These are phyloP conservation scores for Aspergillus egyptiacus DNA, from an alignment of 495 filamentous ascomycete genomes.

Conservation along the genomic window DNA sequence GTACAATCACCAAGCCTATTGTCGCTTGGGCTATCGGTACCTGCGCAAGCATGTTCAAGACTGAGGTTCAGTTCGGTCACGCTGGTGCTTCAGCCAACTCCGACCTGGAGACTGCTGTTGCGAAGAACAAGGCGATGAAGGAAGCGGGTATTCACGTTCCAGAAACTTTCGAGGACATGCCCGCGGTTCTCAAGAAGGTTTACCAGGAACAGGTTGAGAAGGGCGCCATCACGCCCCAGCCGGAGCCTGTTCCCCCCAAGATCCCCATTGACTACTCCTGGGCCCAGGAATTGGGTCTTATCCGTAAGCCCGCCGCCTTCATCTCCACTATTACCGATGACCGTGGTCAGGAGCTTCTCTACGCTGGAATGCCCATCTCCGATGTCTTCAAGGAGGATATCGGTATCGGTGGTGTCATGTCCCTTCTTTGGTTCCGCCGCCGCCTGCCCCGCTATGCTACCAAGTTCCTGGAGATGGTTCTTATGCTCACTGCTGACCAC, in stretches of 20 bases:
- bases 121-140: conserved; percentile 94
- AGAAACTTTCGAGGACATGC: conserved; percentile 95
- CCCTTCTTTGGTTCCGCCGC: conserved; percentile 98
- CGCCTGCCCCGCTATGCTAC: conserved; percentile 92
- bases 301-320: conserved; percentile 99
- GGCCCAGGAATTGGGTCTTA: conserved; percentile 97
- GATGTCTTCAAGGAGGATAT: conserved; percentile 99
- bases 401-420: conserved; percentile 99
- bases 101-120: conserved; percentile 89
- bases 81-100: conserved; percentile 98
- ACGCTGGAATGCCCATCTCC: conserved; percentile 98
- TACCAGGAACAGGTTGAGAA: conserved; percentile 80
- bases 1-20: conserved; percentile 92
- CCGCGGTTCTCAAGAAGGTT: conserved; percentile 62
- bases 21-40: conserved; percentile 99
- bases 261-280: conserved; percentile 99
- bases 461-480: conserved; percentile 99
- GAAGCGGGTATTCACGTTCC: conserved; percentile 94
- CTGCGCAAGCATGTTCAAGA: conserved; percentile 99
- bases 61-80: conserved; percentile 98
- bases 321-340: conserved; percentile 99
- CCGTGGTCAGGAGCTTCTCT: conserved; percentile 97
- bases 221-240: conserved; percentile 74
- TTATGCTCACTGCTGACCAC: conserved; percentile 99
- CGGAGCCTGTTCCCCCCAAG: conserved; percentile 93